Evolutionary conservation across 2,329 filamentous ascomycete genomes (phyloP).

Genomic region (Trichoderma simmonsii): DNA sequence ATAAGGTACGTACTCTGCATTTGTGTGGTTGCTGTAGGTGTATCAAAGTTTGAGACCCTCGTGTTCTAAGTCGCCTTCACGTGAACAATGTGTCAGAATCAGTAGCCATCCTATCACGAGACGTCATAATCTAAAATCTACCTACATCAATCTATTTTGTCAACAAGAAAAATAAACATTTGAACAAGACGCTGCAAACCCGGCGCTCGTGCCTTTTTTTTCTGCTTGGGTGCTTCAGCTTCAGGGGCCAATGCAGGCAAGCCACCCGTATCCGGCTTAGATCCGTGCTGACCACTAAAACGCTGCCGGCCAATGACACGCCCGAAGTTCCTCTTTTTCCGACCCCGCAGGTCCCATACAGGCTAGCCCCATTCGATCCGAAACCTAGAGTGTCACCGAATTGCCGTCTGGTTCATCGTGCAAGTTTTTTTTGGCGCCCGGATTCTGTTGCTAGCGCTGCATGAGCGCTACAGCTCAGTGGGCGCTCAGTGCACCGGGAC

Average conservation of each 20-base stretch:
- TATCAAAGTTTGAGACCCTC: not conserved
- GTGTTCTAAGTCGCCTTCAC: not conserved
- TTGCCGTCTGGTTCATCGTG: constrained; percentile 3
- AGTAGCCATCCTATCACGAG: not conserved
- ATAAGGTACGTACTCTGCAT: not conserved
- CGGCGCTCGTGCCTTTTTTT: not conserved
- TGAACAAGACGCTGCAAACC: not conserved
- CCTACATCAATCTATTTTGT: not conserved
- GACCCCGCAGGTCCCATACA: not conserved
- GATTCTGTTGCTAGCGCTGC: not conserved
- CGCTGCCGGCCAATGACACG: not conserved
- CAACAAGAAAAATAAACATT: not conserved
- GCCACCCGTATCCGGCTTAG: not conserved
- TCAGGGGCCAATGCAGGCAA: not conserved
- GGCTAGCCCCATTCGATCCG: not conserved
- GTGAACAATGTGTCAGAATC: not conserved
- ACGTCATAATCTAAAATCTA: not conserved
- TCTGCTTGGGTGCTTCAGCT: not conserved
- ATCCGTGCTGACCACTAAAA: not conserved
- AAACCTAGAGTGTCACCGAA: constrained; percentile 12
- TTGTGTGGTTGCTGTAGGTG: not conserved
- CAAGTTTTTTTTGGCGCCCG: constrained; percentile 13
- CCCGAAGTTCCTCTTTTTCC: constrained; percentile 8
- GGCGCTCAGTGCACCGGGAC: not conserved
- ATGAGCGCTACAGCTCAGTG: constrained; percentile 9